Percentiles rank a stretch among this genome's conserved stretches.
Evolutionary conservation across 2,329 filamentous ascomycete species (phyloP).

Genomic region (Neonectria ditissima): DNA sequence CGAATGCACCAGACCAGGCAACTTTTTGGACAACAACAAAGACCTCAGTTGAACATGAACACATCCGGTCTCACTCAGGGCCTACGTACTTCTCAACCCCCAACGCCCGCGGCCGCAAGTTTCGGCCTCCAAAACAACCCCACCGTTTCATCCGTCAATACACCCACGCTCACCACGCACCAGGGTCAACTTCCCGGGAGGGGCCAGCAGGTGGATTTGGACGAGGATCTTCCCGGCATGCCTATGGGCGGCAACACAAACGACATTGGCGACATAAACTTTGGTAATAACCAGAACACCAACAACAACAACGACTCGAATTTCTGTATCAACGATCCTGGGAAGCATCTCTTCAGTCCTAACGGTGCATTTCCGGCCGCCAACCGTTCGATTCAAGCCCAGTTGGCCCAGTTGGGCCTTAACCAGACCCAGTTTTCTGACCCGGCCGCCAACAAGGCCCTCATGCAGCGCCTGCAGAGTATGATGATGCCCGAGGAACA

Average conservation of each 20-base stretch:
- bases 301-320: constrained; percentile 56
- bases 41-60: constrained; percentile 82
- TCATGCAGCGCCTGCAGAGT: constrained; percentile 69
- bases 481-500: constrained; percentile 86
- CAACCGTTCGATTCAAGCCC: constrained; percentile 74
- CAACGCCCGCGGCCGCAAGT: constrained; percentile 81
- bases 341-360: constrained; percentile 91
- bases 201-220: constrained; percentile 72
- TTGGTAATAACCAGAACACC: constrained; percentile 59
- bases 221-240: constrained; percentile 77
- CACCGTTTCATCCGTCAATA: constrained; percentile 97
- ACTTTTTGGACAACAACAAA: constrained; percentile 72
- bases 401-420: constrained; percentile 78
- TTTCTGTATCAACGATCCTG: constrained; percentile 88
- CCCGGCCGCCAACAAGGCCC: constrained; percentile 74
- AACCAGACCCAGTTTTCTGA: constrained; percentile 82
- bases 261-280: constrained; percentile 63
- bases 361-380: constrained; percentile 77
- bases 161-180: constrained; percentile 86
- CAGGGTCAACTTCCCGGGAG: constrained; percentile 75
- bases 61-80: constrained; percentile 82
- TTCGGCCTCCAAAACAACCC: constrained; percentile 92
- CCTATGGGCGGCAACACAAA: constrained; percentile 68
- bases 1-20: constrained; percentile 77
- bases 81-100: constrained; percentile 85